These are phyloP conservation scores for Platanthera guangdongensis DNA, from an alignment of 106 monocot genomes.

Conservation along the genomic window DNA sequence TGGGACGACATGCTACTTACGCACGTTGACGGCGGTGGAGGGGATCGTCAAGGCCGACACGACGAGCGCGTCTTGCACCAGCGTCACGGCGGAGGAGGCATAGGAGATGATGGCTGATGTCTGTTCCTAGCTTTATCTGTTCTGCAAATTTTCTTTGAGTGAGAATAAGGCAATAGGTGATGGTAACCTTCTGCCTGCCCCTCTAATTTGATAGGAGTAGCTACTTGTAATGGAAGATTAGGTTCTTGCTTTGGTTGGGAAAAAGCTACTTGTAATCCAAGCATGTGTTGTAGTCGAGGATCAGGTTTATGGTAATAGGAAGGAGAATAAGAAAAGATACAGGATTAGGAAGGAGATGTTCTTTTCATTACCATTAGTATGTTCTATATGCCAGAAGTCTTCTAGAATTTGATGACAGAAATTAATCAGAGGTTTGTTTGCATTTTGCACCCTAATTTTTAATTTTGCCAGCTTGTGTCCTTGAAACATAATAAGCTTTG, in stretches of 20 bases:
- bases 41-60: constrained; percentile 15
- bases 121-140: too few species aligned
- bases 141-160: neutral
- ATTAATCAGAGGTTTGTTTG: too few species aligned
- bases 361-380: neutral
- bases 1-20: constrained; percentile 18
- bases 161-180: neutral
- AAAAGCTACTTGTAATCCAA: neutral
- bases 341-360: too few species aligned
- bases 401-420: too few species aligned
- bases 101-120: neutral
- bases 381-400: too few species aligned
- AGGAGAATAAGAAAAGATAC: neutral
- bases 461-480: too few species aligned
- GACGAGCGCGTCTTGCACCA: constrained; percentile 1
- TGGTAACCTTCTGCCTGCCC: too few species aligned
- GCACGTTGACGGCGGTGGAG: constrained; percentile 16
- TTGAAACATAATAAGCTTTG: too few species aligned
- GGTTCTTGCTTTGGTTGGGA: neutral
- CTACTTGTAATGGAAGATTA: neutral
- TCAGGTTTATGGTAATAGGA: neutral
- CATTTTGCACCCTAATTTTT: too few species aligned
- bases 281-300: neutral
- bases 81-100: neutral
- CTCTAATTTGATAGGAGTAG: neutral